Base-by-base conservation (phyloP, 1,139 yeast species). In the Magnusiomyces sp. region DNA sequence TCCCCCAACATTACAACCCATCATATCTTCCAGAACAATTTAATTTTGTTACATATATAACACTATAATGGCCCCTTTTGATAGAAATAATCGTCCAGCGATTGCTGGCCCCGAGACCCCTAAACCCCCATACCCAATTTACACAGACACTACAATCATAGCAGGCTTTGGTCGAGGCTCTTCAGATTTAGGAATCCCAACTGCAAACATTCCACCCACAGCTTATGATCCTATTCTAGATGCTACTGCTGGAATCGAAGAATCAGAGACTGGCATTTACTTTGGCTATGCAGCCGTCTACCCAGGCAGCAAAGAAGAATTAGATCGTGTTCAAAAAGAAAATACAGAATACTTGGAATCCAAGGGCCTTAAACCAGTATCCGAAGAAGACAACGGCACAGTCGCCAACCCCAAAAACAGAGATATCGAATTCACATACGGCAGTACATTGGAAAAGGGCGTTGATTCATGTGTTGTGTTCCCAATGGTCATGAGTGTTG, bases 91-190 rank as follows among this genome's bases (percentile, higher is more conserved):
- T 27, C 46, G 70, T 27, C 69, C 69, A 2, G 20, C 45, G 40
- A 58, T 66, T 32, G 69, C 60, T 1, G 71, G 71, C 1, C 85
- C 90, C 4, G 74, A 69, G 0, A 46, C 58, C 0, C 85, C 87
- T 1, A 56, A 54, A 38, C 43, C 65, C 0, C 95, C 95, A 7
- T 90, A 65, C 59, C 97, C 98, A 0, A 70, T 88, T 1, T 62
- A 67, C 1, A 75, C 79, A 10, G 65, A 59, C 32, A 60, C 88
- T 6, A 70, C 72, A 36, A 80, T 94, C 38, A 77, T 86, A 20
- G 77, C 92, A 41, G 98, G 99, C 0, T 92, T 87, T 67, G 99
- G 98, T 3, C 76, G 99, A 53, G 99, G 99, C 0, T 87, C 96
- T 0, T 69, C 94, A 0, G 96, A 89, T 59, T 73, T 94, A 45